A percentile compares a stretch with the other conserved stretches of the same genome.
Evolutionary conservation across 108 stramenopile genomes (phyloP).

Genomic region (Cyclotella atomus): DNA sequence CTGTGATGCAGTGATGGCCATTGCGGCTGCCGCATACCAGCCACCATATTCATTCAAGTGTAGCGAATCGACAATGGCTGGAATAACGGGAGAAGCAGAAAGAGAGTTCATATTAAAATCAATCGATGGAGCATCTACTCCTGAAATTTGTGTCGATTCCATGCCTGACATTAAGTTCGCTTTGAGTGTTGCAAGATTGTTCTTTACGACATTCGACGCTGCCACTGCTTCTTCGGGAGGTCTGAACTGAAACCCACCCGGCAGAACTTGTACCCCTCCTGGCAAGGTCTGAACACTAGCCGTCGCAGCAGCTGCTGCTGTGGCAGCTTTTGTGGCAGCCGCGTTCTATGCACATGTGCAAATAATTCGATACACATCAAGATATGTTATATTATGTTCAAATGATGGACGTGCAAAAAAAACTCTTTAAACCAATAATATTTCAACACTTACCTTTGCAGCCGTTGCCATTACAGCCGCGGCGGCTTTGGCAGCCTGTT

Average conservation of each 20-base stretch:
- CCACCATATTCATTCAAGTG: slow-evolving; percentile 48
- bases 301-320: slow-evolving; percentile 10
- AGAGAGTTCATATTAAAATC: slow-evolving; percentile 3
- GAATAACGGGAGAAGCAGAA: slow-evolving; percentile 10
- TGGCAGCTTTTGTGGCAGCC: slow-evolving; percentile 11
- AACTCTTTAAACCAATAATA: too few species aligned
- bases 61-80: slow-evolving; percentile 34
- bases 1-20: slow-evolving; percentile 38
- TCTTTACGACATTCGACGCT: slow-evolving; percentile 13
- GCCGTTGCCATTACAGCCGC: slow-evolving; percentile 25
- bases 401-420: too few species aligned
- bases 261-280: slow-evolving; percentile 12
- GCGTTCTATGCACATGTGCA: not conserved
- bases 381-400: not conserved
- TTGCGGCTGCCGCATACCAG: slow-evolving; percentile 39
- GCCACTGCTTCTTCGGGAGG: slow-evolving; percentile 27
- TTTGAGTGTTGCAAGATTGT: slow-evolving; percentile 31
- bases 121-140: not conserved
- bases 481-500: slow-evolving; percentile 32
- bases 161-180: slow-evolving; percentile 26
- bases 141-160: not conserved
- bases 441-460: slow-evolving; percentile 2
- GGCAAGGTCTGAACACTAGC: slow-evolving; percentile 9
- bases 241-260: slow-evolving; percentile 18
- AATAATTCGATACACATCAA: not conserved